A percentile compares a stretch with the other conserved stretches of the same genome.
These are phyloP conservation scores for Phoenix roebelenii DNA, from an alignment of 176 grass and related monocot species.

Conservation along the genomic window DNA sequence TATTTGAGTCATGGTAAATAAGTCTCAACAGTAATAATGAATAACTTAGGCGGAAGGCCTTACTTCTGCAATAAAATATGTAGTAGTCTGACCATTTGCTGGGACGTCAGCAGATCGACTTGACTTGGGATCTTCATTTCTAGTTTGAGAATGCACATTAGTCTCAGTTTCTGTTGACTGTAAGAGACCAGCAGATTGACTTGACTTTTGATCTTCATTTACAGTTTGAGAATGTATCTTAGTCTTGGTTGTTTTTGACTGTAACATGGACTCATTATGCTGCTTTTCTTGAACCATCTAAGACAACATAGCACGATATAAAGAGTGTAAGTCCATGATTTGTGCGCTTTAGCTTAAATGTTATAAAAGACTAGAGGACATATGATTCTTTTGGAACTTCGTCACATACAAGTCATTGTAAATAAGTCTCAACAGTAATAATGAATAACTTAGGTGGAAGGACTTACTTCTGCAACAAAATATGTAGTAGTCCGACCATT, in stretches of 20 bases:
- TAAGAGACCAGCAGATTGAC: too few species aligned
- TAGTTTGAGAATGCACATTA: neutral
- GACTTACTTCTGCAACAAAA: conserved; percentile 69
- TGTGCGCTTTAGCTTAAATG: too few species aligned
- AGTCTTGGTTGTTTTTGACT: neutral
- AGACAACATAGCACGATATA: too few species aligned
- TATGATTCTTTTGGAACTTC: too few species aligned
- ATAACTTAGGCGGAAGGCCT: neutral
- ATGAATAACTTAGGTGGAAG: too few species aligned
- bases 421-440: too few species aligned
- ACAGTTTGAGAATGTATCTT: neutral
- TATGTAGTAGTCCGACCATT: conserved; percentile 48
- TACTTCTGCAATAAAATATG: conserved; percentile 77
- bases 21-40: too few species aligned
- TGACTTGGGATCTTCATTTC: neutral
- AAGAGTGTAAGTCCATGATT: too few species aligned
- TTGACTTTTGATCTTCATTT: conserved; percentile 1
- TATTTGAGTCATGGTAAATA: too few species aligned
- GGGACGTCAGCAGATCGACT: conserved; percentile 35
- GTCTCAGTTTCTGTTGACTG: neutral
- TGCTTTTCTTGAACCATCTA: too few species aligned
- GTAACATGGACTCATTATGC: neutral
- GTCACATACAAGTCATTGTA: too few species aligned
- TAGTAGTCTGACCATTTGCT: conserved; percentile 42
- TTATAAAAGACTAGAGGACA: too few species aligned